phyloP scores from a whole-genome alignment of 441 rosid species.

The Dalechampia spathulata region DNA sequence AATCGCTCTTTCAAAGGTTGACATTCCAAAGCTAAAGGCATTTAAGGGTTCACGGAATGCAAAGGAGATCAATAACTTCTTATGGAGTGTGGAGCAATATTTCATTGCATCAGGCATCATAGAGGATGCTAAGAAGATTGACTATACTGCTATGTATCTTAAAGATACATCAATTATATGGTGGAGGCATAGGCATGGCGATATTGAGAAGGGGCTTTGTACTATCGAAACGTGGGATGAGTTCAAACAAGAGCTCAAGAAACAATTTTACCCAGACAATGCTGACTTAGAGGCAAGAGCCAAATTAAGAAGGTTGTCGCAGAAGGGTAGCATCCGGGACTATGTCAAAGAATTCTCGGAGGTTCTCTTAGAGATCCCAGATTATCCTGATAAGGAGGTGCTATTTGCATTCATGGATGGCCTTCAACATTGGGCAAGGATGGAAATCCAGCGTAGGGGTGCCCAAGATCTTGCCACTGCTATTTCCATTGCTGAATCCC shows the following conservation, averaged over 20 bases:
- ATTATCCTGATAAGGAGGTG: neutral
- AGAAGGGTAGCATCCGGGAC: neutral
- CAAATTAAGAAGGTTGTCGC: neutral
- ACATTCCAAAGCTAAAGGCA: neutral
- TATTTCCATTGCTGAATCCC: conserved; percentile 6
- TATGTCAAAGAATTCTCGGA: neutral
- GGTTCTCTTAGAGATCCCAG: neutral
- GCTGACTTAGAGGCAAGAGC: neutral
- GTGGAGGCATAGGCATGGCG: neutral
- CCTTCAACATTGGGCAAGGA: neutral
- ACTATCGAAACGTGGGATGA: neutral
- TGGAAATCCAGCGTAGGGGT: neutral
- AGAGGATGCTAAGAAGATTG: neutral
- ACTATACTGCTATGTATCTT: neutral
- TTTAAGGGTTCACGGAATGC: neutral
- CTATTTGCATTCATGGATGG: neutral
- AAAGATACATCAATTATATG: neutral
- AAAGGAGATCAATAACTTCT: neutral
- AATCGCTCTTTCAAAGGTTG: neutral
- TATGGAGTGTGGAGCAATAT: neutral
- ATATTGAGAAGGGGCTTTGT: neutral
- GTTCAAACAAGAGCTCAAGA: conserved; percentile 2
- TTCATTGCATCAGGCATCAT: neutral
- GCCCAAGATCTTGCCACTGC: neutral
- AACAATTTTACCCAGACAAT: neutral